phyloP scores from a whole-genome alignment of 75 land plant genomes.

The Adiantum capillusveneris region DNA sequence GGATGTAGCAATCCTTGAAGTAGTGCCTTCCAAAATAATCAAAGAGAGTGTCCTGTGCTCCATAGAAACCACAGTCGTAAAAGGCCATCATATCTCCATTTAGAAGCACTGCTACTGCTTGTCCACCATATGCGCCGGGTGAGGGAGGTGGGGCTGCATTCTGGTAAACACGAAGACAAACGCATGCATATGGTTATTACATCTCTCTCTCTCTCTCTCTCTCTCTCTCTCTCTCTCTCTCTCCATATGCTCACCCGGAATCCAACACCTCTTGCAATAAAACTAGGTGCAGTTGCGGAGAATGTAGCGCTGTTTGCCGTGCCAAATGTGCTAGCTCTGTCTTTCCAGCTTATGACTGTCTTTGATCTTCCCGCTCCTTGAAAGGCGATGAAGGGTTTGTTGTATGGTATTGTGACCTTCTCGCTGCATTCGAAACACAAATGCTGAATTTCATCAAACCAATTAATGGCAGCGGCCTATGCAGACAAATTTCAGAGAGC shows the following conservation, averaged over 20 bases:
- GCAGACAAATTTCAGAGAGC: too few species aligned
- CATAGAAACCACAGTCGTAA: constrained; percentile 79
- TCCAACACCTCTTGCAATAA: constrained; percentile 57
- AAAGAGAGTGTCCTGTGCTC: constrained; percentile 75
- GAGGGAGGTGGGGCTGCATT: constrained; percentile 55
- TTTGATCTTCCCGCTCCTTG: constrained; percentile 69
- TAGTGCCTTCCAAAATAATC: constrained; percentile 74
- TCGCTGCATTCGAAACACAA: too few species aligned
- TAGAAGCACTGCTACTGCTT: constrained; percentile 70
- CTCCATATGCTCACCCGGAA: constrained; percentile 48
- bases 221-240: too few species aligned
- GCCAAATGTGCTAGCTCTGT: constrained; percentile 17
- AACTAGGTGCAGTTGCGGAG: constrained; percentile 37
- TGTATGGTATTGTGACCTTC: constrained; percentile 53
- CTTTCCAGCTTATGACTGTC: constrained; percentile 37
- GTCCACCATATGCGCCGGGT: constrained; percentile 36
- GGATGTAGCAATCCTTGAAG: constrained; percentile 75
- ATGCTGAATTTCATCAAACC: too few species aligned
- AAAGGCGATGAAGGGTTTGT: constrained; percentile 57
- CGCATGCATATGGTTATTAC: background rate
- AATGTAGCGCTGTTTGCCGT: constrained; percentile 60
- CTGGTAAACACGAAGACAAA: constrained; percentile 21
- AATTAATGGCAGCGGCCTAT: too few species aligned
- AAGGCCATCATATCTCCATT: constrained; percentile 74
- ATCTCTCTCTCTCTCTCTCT: too few species aligned